phyloP scores from a whole-genome alignment of 495 filamentous ascomycete genomes.

The Lasiosphaeriaceae sp. region DNA sequence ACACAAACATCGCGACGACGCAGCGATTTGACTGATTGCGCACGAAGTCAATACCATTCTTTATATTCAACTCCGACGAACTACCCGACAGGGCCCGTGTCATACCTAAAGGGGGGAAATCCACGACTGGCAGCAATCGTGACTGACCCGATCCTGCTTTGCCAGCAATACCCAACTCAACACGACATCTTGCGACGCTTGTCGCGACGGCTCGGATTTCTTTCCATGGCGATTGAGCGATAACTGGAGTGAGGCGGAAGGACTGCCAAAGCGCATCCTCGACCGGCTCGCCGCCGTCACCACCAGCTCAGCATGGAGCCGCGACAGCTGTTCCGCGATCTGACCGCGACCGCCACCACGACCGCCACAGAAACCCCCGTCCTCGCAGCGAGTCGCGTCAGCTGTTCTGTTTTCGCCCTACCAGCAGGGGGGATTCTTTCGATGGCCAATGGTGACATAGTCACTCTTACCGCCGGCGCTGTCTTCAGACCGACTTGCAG shows the following conservation, averaged over 20 bases:
- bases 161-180: neutral
- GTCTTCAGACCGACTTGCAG: conserved; percentile 62
- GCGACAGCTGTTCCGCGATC: conserved; percentile 16
- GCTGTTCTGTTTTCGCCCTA: conserved; percentile 45
- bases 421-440: conserved; percentile 58
- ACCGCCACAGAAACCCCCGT: conserved; percentile 9
- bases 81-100: too few species aligned
- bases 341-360: conserved; percentile 8
- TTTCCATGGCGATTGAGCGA: conserved; percentile 33
- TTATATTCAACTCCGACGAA: too few species aligned
- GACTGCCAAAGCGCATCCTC: conserved; percentile 17
- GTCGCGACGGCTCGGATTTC: conserved; percentile 6
- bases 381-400: conserved; percentile 17
- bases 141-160: neutral
- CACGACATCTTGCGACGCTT: neutral
- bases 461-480: conserved; percentile 60
- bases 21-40: neutral
- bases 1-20: conserved; percentile 8
- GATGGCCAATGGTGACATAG: conserved; percentile 51
- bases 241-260: conserved; percentile 27
- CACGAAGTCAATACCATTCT: neutral
- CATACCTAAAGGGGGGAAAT: too few species aligned
- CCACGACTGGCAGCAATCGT: too few species aligned
- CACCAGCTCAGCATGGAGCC: conserved; percentile 21
- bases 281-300: conserved; percentile 18